These are phyloP conservation scores for Fusarium sp. DNA, from an alignment of 2,329 filamentous ascomycete species.

Conservation along the genomic window DNA sequence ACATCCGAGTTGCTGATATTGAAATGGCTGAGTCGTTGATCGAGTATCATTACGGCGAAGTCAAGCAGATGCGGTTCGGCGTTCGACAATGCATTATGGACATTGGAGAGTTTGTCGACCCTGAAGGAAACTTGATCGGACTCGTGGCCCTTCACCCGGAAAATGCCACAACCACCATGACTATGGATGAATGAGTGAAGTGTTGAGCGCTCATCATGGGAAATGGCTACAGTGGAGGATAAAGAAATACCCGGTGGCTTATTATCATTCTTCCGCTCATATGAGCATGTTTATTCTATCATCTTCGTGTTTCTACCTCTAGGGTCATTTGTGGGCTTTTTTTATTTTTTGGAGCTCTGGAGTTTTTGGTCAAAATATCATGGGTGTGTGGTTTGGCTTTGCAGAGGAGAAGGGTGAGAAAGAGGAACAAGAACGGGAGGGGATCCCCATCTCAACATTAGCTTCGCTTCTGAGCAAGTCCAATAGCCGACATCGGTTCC, in stretches of 20 bases:
- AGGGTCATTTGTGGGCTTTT: background rate
- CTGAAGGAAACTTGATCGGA: slow-evolving; percentile 44
- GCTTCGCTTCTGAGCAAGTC: background rate
- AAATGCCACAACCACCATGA: slow-evolving; percentile 30
- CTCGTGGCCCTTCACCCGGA: slow-evolving; percentile 40
- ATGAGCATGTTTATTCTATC: slow-evolving; percentile 1
- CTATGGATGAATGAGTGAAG: slow-evolving; percentile 2
- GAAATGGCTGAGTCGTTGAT: slow-evolving; percentile 38
- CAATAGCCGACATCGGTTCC: slow-evolving; percentile 31
- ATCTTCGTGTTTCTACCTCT: background rate
- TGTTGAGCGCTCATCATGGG: background rate
- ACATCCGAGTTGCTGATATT: slow-evolving; percentile 43
- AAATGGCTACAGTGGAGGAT: slow-evolving; percentile 24
- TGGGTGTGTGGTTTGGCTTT: slow-evolving; percentile 14
- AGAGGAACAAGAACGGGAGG: background rate
- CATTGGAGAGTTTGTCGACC: slow-evolving; percentile 43
- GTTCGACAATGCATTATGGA: slow-evolving; percentile 43
- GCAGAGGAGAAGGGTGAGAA: background rate
- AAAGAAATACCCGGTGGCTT: slow-evolving; percentile 41
- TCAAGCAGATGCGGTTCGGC: slow-evolving; percentile 41
- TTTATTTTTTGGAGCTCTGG: background rate
- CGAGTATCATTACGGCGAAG: slow-evolving; percentile 33
- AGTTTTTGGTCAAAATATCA: slow-evolving; percentile 19
- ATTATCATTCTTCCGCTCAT: slow-evolving; percentile 24
- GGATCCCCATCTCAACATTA: background rate